Evolutionary conservation across 371 early-diverging fungal species (phyloP).

Genomic region (Coemansia sp.): DNA sequence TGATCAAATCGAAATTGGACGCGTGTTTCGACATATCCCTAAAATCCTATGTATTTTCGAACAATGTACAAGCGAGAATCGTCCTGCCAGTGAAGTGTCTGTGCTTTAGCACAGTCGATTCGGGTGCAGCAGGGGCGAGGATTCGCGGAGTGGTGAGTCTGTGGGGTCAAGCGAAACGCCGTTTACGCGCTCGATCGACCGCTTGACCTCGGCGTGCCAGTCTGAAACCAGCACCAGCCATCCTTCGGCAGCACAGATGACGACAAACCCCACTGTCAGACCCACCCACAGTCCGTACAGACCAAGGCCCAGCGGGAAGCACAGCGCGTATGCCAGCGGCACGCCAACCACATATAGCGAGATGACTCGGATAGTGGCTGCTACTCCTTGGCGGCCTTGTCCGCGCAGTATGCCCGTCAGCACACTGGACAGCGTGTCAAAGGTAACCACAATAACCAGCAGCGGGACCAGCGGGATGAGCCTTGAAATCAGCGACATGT

Average conservation of each 20-base stretch:
- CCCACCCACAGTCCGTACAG: slow-evolving; percentile 51
- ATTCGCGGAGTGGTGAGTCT: slow-evolving; percentile 17
- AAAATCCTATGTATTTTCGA: too few species aligned
- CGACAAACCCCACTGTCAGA: slow-evolving; percentile 33
- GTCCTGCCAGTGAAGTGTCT: neutral
- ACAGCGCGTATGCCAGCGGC: slow-evolving; percentile 42
- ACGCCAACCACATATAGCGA: slow-evolving; percentile 48
- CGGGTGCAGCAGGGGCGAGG: slow-evolving; percentile 18
- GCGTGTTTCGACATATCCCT: too few species aligned
- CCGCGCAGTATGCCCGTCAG: slow-evolving; percentile 53
- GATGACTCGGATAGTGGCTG: slow-evolving; percentile 44
- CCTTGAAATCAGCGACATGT: slow-evolving; percentile 50
- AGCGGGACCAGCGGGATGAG: slow-evolving; percentile 57
- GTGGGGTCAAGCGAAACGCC: neutral
- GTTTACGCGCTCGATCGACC: slow-evolving; percentile 25
- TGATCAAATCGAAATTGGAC: too few species aligned
- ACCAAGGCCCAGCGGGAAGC: slow-evolving; percentile 29
- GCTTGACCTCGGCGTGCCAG: slow-evolving; percentile 29
- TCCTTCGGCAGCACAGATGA: slow-evolving; percentile 32
- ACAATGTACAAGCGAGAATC: too few species aligned
- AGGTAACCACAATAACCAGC: slow-evolving; percentile 55
- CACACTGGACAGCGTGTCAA: slow-evolving; percentile 49
- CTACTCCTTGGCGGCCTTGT: slow-evolving; percentile 53
- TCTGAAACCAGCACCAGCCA: slow-evolving; percentile 39
- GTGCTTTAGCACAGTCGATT: slow-evolving; percentile 11